Conservation (phyloP, 306 rosid species). For the Macrotyloma uniflorum region DNA sequence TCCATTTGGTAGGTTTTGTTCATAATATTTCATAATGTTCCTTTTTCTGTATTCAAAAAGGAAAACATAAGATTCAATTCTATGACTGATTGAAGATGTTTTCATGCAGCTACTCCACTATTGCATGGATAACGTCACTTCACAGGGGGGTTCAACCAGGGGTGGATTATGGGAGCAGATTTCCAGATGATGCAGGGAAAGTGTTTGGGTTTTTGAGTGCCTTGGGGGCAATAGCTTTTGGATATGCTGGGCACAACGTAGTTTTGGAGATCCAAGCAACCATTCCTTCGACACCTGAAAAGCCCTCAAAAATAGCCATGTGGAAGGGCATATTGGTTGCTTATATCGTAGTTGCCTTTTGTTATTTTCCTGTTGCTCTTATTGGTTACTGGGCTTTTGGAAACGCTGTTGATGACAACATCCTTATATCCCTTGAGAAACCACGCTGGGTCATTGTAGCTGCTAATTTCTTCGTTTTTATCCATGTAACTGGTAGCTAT, state of each 20-base stretch:
- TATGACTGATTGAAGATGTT: no score
- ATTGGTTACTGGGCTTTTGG: constrained; percentile 77
- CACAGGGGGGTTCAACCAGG: constrained; percentile 55
- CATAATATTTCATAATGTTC: no score
- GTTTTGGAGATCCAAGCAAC: constrained; percentile 94
- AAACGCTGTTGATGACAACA: constrained; percentile 57
- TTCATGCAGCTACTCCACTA: constrained; percentile 69
- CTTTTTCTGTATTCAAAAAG: no score
- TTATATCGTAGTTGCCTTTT: constrained; percentile 68
- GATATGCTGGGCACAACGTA: constrained; percentile 83
- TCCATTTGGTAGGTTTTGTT: constrained; percentile 49
- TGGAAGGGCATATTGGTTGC: constrained; percentile 81
- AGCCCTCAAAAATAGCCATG: constrained; percentile 87
- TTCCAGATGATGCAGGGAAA: constrained; percentile 40
- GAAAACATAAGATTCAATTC: no score
- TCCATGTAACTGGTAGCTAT: constrained; percentile 86
- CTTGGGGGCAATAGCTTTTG: constrained; percentile 74
- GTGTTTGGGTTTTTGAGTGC: constrained; percentile 61
- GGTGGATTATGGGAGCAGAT: constrained; percentile 50
- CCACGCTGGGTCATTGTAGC: constrained; percentile 72
- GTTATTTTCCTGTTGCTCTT: constrained; percentile 80
- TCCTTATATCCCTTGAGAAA: constrained; percentile 65
- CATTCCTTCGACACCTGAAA: constrained; percentile 89
- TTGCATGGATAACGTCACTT: constrained; percentile 69
- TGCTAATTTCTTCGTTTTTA: constrained; percentile 78